These are phyloP conservation scores for Vitis vinifera DNA, from an alignment of 164 flowering plant genomes.

Conservation along the genomic window ASM3070453v1 NC_081816.1:16256501-16257000, in stretches of 20 bases:
- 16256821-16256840: too few species aligned
- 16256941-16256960: too few species aligned
- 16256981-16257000: too few species aligned
- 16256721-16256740: conserved; percentile 51
- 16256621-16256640: background rate
- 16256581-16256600: conserved; percentile 37
- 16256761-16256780: conserved; percentile 31
- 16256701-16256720: conserved; percentile 40
- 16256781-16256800: too few species aligned
- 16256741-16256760: conserved; percentile 37
- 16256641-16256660: too few species aligned
- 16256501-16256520: conserved; percentile 39
- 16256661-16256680: background rate
- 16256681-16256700: conserved; percentile 27
- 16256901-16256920: too few species aligned
- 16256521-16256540: conserved; percentile 33
- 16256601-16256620: conserved; percentile 18
- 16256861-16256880: too few species aligned
- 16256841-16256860: too few species aligned
- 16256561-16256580: conserved; percentile 38
- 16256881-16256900: too few species aligned
- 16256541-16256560: conserved; percentile 13
- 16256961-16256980: too few species aligned
- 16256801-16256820: too few species aligned
- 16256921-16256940: too few species aligned